These are phyloP conservation scores for Plasmodium gaboni DNA, from an alignment of 169 alveolate genomes.

Conservation along the genomic window DNA sequence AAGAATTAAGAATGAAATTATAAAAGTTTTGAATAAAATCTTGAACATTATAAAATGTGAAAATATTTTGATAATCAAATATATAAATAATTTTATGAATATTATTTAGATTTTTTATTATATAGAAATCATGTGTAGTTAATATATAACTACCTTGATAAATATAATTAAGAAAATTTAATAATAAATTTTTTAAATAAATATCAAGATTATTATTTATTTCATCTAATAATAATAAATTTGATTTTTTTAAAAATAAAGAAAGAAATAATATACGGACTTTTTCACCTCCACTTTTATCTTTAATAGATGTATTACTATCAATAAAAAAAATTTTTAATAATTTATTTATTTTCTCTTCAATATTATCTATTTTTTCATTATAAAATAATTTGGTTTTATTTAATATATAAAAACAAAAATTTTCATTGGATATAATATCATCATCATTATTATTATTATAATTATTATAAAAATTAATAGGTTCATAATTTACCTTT, in stretches of 20 bases:
- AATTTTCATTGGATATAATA: constrained; percentile 7
- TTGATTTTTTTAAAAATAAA: constrained; percentile 81
- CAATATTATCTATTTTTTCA: constrained; percentile 34
- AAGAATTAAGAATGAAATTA: constrained; percentile 46
- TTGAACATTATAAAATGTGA: constrained; percentile 77
- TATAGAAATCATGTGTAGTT: constrained; percentile 84
- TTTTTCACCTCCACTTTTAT: constrained; percentile 84
- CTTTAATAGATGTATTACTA: constrained; percentile 76
- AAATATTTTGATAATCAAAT: constrained; percentile 74
- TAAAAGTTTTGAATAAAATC: constrained; percentile 79
- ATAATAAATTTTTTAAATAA: constrained; percentile 78
- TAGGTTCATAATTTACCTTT: constrained; percentile 30
- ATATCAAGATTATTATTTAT: constrained; percentile 84
- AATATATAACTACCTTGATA: constrained; percentile 82
- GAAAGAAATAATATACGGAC: constrained; percentile 80
- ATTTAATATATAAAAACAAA: constrained; percentile 47
- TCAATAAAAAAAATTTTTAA: constrained; percentile 79
- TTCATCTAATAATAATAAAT: constrained; percentile 83
- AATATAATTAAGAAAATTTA: constrained; percentile 77
- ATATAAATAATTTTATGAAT: constrained; percentile 74
- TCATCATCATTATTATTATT: neutral
- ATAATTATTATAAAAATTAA: constrained; percentile 18
- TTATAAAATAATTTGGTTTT: constrained; percentile 46
- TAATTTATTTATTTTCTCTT: constrained; percentile 76
- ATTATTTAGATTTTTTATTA: constrained; percentile 76